phyloP scores from a whole-genome alignment of 257 asterid species.

The Nicotiana benthamiana region DNA sequence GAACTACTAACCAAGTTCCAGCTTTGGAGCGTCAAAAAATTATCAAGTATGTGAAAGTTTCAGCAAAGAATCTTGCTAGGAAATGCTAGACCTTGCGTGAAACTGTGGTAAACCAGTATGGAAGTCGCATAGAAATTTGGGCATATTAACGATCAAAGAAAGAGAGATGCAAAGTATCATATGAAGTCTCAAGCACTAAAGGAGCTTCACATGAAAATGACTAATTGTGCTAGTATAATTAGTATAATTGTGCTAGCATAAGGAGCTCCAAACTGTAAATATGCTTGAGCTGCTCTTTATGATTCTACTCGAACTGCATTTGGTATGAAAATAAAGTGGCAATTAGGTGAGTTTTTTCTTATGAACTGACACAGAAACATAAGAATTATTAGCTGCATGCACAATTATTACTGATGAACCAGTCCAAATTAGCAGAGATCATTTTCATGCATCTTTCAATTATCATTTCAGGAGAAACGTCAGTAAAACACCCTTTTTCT shows the following conservation, averaged over 20 bases:
- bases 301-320: neutral
- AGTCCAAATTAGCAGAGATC: slow-evolving; percentile 23
- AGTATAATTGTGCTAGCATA: neutral
- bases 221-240: neutral
- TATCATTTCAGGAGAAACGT: slow-evolving; percentile 45
- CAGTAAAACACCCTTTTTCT: slow-evolving; percentile 49
- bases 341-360: neutral
- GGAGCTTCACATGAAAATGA: neutral
- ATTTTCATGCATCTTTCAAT: slow-evolving; percentile 36
- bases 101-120: neutral
- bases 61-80: neutral
- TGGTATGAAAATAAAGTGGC: neutral
- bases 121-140: neutral
- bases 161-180: neutral
- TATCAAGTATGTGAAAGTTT: neutral
- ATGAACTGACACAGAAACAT: neutral
- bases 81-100: neutral
- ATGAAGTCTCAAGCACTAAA: neutral
- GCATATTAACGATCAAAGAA: neutral
- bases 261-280: neutral
- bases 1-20: no score
- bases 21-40: no score
- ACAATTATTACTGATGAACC: neutral
- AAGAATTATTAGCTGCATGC: neutral
- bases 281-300: neutral